Conservation (phyloP, 1,284 basidiomycete species). For the Fomitopsis palustris region DNA sequence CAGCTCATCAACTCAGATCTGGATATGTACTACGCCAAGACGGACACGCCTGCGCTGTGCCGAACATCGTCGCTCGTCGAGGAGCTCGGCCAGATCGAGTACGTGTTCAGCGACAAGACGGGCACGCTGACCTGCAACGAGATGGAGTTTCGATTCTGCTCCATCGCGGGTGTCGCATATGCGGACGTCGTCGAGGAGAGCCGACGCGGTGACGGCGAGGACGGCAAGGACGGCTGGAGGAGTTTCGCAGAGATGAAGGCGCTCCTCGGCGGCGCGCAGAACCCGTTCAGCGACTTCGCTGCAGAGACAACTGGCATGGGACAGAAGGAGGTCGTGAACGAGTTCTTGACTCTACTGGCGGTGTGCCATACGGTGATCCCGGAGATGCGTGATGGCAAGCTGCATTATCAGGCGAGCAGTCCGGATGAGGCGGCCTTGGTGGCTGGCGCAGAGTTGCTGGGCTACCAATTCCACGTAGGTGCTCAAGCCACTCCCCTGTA, state of each 20-base stretch:
- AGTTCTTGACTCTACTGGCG: constrained; percentile 89
- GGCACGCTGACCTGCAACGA: constrained; percentile 96
- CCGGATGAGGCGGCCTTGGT: constrained; percentile 98
- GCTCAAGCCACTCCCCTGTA: neutral
- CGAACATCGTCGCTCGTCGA: constrained; percentile 97
- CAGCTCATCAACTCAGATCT: constrained; percentile 96
- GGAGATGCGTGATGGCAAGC: constrained; percentile 84
- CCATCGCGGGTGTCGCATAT: constrained; percentile 87
- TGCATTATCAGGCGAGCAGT: constrained; percentile 93
- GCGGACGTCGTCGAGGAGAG: constrained; percentile 86
- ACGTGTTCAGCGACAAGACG: constrained; percentile 98
- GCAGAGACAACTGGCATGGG: constrained; percentile 41
- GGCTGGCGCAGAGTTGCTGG: constrained; percentile 88
- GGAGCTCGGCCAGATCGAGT: constrained; percentile 98
- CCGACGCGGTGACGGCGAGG: constrained; percentile 60
- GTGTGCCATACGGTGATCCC: constrained; percentile 99
- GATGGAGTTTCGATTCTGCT: constrained; percentile 96
- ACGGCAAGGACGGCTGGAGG: constrained; percentile 67
- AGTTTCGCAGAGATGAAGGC: constrained; percentile 74
- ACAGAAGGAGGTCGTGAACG: constrained; percentile 55
- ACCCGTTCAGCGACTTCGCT: constrained; percentile 52
- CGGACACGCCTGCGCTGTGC: constrained; percentile 95
- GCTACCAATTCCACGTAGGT: constrained; percentile 90
- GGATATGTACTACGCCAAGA: constrained; percentile 93
- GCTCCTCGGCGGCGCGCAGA: constrained; percentile 43